Base-by-base conservation (phyloP, 192 early-diverging fungal genomes). In the Glomus cerebriforme region DNA sequence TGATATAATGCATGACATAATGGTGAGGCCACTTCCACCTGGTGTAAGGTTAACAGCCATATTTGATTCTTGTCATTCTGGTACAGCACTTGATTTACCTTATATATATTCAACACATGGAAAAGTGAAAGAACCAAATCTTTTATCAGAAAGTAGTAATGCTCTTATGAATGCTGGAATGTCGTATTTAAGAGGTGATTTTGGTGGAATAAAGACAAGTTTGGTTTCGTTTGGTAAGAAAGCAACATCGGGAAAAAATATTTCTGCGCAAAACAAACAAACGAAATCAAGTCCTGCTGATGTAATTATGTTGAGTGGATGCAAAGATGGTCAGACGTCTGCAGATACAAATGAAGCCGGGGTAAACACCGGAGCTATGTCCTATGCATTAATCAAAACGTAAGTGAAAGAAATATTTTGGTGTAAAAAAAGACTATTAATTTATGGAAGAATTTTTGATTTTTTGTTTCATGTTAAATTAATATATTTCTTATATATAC, bases 41-140 rank as follows among this genome's bases (percentile, higher is more conserved):
- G 83, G 74, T 32, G 91, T 88, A 63, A 90, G 93, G 27, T 80
- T 96, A 79, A 96, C 95, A 1, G 93, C 90, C 0, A 90, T 96
- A 49, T 94, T 94, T 82, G 95, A 96, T 82, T 95, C 92, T 69
- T 96, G 95, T 80, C 93, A 96, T 79, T 93, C 92, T 45, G 95
- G 93, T 24, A 91, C 95, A 1, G 93, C 90, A 0, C 84, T 96
- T 43, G 94, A 95, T 82, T 83, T 95, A 60, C 93, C 94, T 2
- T 95, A 89, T 80, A 86, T 90, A 76, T 95, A 95, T 79, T 90
- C 90, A 39, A 93, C 91, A 26, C 58, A 86, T 62, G 93, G 94
- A 49, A 78, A 79, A 15, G 24, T 90, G n/a, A 90, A 90, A 34
- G 84, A 87, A 17, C 62, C 78, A 22, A 89, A 81, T 62, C 5